phyloP scores from a whole-genome alignment of 176 grass and related monocot genomes.

The Juncus inflexus region DNA sequence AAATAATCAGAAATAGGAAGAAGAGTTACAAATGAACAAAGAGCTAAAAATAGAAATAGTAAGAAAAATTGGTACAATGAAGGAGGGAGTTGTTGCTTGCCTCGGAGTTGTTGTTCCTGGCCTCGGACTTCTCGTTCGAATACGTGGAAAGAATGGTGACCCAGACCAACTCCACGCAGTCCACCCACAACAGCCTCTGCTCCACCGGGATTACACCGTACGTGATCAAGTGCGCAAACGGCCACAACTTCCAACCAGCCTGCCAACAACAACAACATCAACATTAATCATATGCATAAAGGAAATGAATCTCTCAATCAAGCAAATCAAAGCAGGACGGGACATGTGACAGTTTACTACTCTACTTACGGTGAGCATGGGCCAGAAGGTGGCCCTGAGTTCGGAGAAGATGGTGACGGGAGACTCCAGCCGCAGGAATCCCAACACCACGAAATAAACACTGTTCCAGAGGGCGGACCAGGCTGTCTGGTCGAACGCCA shows the following conservation, averaged over 20 bases:
- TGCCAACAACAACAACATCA: slow-evolving; percentile 17
- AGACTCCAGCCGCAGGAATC: slow-evolving; percentile 73
- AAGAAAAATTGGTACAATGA: slow-evolving; percentile 21
- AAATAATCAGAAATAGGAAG: neutral
- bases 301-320: neutral
- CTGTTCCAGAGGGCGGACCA: slow-evolving; percentile 97
- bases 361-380: slow-evolving; percentile 85
- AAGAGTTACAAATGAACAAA: neutral
- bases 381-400: slow-evolving; percentile 86
- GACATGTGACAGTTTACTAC: neutral
- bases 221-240: slow-evolving; percentile 87
- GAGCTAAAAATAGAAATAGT: neutral
- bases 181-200: slow-evolving; percentile 95
- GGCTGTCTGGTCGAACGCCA: slow-evolving; percentile 76
- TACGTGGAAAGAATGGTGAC: slow-evolving; percentile 97
- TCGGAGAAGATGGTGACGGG: slow-evolving; percentile 61
- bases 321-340: neutral
- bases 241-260: slow-evolving; percentile 98
- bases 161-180: slow-evolving; percentile 91
- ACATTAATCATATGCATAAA: neutral
- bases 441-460: slow-evolving; percentile 76
- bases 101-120: slow-evolving; percentile 51
- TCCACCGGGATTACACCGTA: slow-evolving; percentile 84
- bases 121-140: slow-evolving; percentile 96
- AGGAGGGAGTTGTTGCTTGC: neutral